Percentiles rank a stretch among this genome's conserved stretches.
phyloP scores from a whole-genome alignment of 164 flowering plant species.

The Chimonanthus praecox region DNA sequence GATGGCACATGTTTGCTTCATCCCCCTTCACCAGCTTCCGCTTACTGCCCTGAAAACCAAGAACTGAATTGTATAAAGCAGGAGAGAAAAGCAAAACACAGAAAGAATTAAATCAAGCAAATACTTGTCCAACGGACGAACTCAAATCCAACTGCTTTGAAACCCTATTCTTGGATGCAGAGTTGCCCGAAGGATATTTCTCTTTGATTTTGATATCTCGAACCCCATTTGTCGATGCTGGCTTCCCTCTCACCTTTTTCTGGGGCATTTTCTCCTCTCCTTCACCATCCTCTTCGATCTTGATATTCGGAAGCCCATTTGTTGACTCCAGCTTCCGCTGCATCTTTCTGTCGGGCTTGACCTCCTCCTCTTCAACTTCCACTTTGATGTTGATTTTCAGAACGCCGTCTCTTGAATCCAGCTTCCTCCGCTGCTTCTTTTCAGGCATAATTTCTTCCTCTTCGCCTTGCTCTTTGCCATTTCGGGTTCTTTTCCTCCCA shows the following conservation, averaged over 20 bases:
- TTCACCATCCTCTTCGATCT: background rate
- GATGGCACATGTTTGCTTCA: constrained; percentile 50
- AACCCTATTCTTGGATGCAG: background rate
- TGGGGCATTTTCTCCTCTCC: background rate
- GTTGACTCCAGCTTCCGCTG: background rate
- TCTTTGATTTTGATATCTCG: background rate
- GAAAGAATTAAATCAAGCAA: background rate
- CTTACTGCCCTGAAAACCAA: background rate
- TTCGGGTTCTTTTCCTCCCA: background rate
- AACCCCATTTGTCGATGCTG: background rate
- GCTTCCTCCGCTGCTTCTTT: background rate
- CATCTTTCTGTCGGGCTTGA: background rate
- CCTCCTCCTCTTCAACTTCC: background rate
- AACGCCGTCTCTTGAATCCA: background rate
- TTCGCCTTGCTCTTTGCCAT: background rate
- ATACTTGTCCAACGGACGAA: background rate
- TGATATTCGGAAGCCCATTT: background rate
- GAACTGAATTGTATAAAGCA: background rate
- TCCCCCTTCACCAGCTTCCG: background rate
- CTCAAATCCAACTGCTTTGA: background rate
- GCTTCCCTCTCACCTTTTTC: background rate
- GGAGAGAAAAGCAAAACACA: background rate
- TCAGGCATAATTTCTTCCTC: background rate
- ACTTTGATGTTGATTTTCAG: background rate
- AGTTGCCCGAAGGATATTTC: background rate